Base-by-base conservation (phyloP, 1,139 yeast genomes). In the Casaregolazyma suthepensis region DNA sequence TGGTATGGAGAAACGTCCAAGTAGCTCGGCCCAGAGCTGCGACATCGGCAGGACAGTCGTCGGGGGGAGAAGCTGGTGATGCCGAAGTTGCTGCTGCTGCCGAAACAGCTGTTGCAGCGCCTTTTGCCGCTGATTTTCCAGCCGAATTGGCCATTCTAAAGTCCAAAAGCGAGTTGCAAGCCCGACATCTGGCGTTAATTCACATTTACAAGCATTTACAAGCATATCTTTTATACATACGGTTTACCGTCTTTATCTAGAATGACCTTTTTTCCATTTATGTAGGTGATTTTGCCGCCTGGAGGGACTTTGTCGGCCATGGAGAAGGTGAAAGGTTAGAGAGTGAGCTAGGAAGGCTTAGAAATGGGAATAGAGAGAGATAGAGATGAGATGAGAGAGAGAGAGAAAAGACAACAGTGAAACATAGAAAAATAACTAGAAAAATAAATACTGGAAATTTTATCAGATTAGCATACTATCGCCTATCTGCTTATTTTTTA, bases 231-330 rank as follows among this genome's bases (percentile, higher is more conserved):
- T n/a, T 40, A 43, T 38, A 77, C 93, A 64, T 76, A 87, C 87
- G 96, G 96, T 70, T 87, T 89, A 1, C 97, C 97, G 68, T 90
- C 85, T 66, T 87, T 83, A 63, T 88, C 96, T 56, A 87, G 85
- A 22, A 88, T 71, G 58, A 89, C 85, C 63, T 80, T 82, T 52
- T 86, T 76, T 0, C 96, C 96, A 26, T 68, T 62, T 13, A 65
- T 59, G 51, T 46, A 44, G n/a, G 43, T 46, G 22, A 51, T 43
- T 20, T 43, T 46, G 12, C 53, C 47, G 4, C 53, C 53, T n/a
- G 44, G 46, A 26, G 52, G 52, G 5, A 51, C 51, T 13, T 48
- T 13, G 42, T 35, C 48, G 22, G 48, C 15, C 48, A 45, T 45
- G 20, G n/a, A 17, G 19, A 35, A 17, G 20, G 6, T n/a, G n/a